Evolutionary conservation across 78 protist genomes (phyloP).

Genomic region (Dictyostelium discoideum): dicty_2.7 NC_007090.3:2644501-2645000

Average conservation of each 20-base stretch:
- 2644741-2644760: background rate
- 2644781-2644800: background rate
- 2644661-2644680: background rate
- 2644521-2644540: background rate
- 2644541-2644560: background rate
- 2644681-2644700: background rate
- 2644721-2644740: background rate
- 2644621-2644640: background rate
- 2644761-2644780: background rate
- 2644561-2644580: background rate
- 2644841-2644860: background rate
- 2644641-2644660: background rate
- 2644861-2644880: background rate
- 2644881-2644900: background rate
- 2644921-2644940: background rate
- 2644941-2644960: background rate
- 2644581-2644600: background rate
- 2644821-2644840: background rate
- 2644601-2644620: background rate
- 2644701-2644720: background rate
- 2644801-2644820: background rate
- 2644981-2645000: background rate
- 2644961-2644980: background rate
- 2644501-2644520: background rate
- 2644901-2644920: background rate